A percentile compares a stretch with the other conserved stretches of the same genome.
phyloP scores from a whole-genome alignment of 1,284 basidiomycete genomes.

The Cutaneotrichosporon spelunceum region DNA sequence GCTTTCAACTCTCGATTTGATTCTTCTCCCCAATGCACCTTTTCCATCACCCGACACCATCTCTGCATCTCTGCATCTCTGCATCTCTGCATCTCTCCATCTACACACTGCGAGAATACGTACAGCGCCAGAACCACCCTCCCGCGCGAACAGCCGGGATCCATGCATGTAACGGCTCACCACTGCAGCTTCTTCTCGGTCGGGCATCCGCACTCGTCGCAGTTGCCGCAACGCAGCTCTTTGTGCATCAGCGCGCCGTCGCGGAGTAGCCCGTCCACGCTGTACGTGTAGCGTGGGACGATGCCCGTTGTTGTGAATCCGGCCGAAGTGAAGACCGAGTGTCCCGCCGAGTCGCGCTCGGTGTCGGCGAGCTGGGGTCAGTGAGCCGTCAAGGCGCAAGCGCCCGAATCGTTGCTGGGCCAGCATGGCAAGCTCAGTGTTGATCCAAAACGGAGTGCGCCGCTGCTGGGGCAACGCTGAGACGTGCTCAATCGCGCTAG shows the following conservation, averaged over 20 bases:
- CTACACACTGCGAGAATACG: not conserved
- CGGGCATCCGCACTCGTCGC: not conserved
- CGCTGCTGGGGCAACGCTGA: too few relatives aligned
- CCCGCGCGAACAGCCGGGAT: not conserved
- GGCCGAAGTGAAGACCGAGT: not conserved
- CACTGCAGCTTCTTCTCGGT: slow-evolving; percentile 3
- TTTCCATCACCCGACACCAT: not conserved
- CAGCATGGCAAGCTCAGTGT: not conserved
- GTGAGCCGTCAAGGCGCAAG: too few relatives aligned
- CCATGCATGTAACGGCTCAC: not conserved
- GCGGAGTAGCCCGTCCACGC: not conserved
- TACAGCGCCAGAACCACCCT: not conserved
- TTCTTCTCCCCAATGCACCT: not conserved
- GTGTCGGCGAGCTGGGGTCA: slow-evolving; percentile 6
- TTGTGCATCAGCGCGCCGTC: slow-evolving; percentile 5
- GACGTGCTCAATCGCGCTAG: too few relatives aligned
- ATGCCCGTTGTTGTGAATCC: not conserved
- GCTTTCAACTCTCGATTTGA: not conserved
- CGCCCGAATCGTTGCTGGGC: too few relatives aligned
- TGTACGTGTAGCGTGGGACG: not conserved
- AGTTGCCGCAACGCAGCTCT: slow-evolving; percentile 1
- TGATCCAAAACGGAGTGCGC: too few relatives aligned
- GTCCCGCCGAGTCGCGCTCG: not conserved
- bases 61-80: not conserved
- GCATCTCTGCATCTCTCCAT: not conserved